phyloP scores from a whole-genome alignment of 805 yeast species.

The Kluyveromyces aestuarii region DNA sequence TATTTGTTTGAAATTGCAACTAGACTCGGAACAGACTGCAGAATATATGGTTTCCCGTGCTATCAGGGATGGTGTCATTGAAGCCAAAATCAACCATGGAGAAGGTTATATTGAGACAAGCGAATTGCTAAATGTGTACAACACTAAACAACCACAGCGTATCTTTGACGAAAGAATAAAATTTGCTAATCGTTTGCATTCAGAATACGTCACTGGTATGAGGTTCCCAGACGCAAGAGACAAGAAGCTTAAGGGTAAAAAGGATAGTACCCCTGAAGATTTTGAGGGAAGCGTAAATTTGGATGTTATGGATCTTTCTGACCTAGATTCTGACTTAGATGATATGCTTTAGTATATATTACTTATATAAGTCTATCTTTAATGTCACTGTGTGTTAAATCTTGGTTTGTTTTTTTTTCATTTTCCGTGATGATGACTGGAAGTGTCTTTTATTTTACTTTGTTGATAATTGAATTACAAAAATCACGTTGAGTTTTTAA shows the following conservation, averaged over 20 bases:
- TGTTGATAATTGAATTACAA: background rate
- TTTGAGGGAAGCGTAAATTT: conserved; percentile 15
- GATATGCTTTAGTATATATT: conserved; percentile 4
- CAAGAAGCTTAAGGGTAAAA: conserved; percentile 10
- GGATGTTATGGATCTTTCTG: conserved; percentile 28
- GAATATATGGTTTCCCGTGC: conserved; percentile 97
- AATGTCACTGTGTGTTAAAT: background rate
- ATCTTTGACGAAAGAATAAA: conserved; percentile 89
- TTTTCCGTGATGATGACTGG: background rate
- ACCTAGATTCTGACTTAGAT: conserved; percentile 18
- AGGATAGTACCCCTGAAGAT: conserved; percentile 13
- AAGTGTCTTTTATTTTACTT: no score
- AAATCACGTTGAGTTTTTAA: background rate
- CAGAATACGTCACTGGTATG: conserved; percentile 91
- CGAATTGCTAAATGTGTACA: conserved; percentile 78
- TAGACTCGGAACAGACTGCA: conserved; percentile 91
- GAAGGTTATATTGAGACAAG: conserved; percentile 85
- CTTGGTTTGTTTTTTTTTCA: background rate
- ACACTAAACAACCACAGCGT: conserved; percentile 76
- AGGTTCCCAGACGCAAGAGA: conserved; percentile 57
- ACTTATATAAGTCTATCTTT: background rate
- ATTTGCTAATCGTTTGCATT: conserved; percentile 83
- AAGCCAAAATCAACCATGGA: conserved; percentile 86
- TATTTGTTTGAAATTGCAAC: conserved; percentile 82
- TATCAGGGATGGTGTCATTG: conserved; percentile 94